phyloP scores from a whole-genome alignment of 1,139 yeast species.

The Yarrowia galli region DNA sequence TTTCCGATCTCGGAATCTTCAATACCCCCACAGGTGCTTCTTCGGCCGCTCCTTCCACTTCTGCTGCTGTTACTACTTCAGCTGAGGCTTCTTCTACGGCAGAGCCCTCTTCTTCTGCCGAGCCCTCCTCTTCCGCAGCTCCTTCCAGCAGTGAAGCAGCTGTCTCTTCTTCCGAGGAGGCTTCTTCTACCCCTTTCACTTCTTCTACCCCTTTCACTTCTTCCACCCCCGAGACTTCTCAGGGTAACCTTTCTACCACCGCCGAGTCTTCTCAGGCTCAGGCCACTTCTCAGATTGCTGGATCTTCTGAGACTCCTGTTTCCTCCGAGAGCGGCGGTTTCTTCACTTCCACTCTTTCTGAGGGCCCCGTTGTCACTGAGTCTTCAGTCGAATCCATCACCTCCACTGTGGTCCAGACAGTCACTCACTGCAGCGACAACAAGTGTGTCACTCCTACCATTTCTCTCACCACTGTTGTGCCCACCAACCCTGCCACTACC shows the following conservation, averaged over 20 bases:
- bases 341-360: neutral
- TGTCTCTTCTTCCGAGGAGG: neutral
- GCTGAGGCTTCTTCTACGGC: neutral
- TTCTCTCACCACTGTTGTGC: constrained; percentile 40
- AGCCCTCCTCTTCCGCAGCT: neutral
- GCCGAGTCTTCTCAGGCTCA: neutral
- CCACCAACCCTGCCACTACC: constrained; percentile 43
- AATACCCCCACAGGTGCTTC: neutral
- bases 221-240: neutral
- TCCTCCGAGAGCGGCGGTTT: neutral
- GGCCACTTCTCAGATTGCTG: neutral
- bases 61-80: neutral
- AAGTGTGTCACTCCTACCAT: constrained; percentile 45
- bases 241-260: neutral
- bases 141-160: neutral
- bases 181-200: constrained; percentile 3
- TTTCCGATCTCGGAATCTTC: constrained; percentile 19
- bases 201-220: neutral
- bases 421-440: constrained; percentile 46
- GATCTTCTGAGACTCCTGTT: neutral
- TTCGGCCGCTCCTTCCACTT: neutral
- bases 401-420: constrained; percentile 45
- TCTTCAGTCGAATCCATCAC: constrained; percentile 38
- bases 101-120: neutral
- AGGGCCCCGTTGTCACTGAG: neutral